These are phyloP conservation scores for Kodamaea nitidulidarum DNA, from an alignment of 805 yeast species.

Conservation along the genomic window DNA sequence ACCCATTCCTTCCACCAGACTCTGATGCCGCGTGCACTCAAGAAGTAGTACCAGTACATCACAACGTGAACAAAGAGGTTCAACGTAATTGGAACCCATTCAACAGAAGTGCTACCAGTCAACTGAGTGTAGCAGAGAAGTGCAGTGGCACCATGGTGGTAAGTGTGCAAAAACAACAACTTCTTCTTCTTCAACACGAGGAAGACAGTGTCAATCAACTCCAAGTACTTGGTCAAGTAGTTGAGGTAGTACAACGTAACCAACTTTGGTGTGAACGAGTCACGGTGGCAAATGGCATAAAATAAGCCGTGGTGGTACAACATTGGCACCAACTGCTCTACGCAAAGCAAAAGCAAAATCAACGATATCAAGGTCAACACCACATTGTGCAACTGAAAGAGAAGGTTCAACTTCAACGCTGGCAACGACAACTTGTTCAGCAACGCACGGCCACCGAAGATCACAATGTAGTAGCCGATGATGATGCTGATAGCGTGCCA, in stretches of 20 bases:
- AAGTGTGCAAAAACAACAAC: constrained; percentile 87
- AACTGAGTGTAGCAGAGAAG: constrained; percentile 89
- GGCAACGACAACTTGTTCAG: constrained; percentile 48
- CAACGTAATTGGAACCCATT: constrained; percentile 90
- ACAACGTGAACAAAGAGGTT: constrained; percentile 91
- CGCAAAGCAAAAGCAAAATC: constrained; percentile 58
- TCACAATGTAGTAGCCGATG: constrained; percentile 36
- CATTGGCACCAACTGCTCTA: constrained; percentile 86
- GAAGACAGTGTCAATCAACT: constrained; percentile 87
- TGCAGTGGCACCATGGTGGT: constrained; percentile 98
- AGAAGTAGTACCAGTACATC: constrained; percentile 97
- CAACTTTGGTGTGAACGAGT: constrained; percentile 80
- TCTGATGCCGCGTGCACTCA: constrained; percentile 86
- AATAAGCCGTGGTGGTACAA: constrained; percentile 69
- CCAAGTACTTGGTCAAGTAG: constrained; percentile 84
- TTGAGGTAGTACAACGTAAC: constrained; percentile 85
- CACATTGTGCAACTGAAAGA: constrained; percentile 86
- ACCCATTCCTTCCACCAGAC: constrained; percentile 99
- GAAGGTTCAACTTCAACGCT: constrained; percentile 67
- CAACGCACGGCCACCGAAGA: constrained; percentile 69
- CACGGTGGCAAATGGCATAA: constrained; percentile 73
- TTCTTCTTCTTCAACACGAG: constrained; percentile 89
- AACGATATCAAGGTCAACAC: constrained; percentile 67
- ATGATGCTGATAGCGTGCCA: constrained; percentile 47
- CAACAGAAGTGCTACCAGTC: constrained; percentile 83